These are phyloP conservation scores for Phalaenopsis aphrodite DNA, from an alignment of 106 monocot species.

Conservation along the genomic window DNA sequence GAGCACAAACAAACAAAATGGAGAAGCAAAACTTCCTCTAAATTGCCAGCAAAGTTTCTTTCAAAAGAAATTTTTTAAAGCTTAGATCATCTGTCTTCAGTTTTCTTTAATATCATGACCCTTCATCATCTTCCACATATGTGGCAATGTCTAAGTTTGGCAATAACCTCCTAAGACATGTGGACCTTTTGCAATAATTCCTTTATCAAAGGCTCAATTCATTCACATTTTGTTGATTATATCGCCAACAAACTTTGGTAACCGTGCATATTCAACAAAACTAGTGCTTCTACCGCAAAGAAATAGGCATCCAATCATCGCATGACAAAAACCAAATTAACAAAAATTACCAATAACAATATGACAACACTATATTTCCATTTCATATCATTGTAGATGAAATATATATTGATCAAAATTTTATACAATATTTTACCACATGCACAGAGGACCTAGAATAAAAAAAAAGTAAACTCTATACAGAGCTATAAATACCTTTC, in stretches of 20 bases:
- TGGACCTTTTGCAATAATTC: background rate
- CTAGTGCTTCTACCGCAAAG: background rate
- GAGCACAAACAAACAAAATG: background rate
- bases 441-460: background rate
- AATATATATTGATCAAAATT: background rate
- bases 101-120: background rate
- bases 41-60: too few species aligned
- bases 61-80: too few species aligned
- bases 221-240: background rate
- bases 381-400: background rate
- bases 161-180: background rate
- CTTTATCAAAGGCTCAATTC: background rate
- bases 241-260: background rate
- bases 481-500: constrained; percentile 32
- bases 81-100: background rate
- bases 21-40: too few species aligned
- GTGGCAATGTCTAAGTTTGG: background rate
- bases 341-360: background rate
- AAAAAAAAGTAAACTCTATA: background rate
- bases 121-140: background rate
- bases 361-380: background rate
- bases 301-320: background rate
- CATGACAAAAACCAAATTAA: background rate
- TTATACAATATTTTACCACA: background rate
- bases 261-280: background rate